Percentiles rank a stretch among this genome's conserved stretches.
Evolutionary conservation across 805 yeast species (phyloP).

Genomic region (Cephaloascus fragrans): DNA sequence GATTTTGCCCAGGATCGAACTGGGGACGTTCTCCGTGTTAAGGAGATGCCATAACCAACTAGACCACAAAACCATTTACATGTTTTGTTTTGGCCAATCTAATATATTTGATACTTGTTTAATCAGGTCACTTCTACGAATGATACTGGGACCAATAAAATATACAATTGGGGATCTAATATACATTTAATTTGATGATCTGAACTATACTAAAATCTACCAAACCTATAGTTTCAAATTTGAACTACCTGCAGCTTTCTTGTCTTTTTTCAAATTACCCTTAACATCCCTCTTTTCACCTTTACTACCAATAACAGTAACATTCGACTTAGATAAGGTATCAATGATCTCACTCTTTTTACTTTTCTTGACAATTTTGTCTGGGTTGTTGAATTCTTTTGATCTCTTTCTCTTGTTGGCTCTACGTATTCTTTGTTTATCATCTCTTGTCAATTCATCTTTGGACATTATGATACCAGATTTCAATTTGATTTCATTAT

Average conservation of each 20-base stretch:
- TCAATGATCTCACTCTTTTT: slow-evolving; percentile 57
- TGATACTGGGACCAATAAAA: too few relatives aligned
- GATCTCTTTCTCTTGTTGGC: slow-evolving; percentile 76
- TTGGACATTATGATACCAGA: slow-evolving; percentile 76
- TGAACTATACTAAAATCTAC: too few relatives aligned
- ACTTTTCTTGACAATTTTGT: slow-evolving; percentile 30
- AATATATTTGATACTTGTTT: too few relatives aligned
- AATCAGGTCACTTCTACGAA: too few relatives aligned
- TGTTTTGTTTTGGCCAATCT: too few relatives aligned
- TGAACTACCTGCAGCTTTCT: slow-evolving; percentile 4
- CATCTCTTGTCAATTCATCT: slow-evolving; percentile 75
- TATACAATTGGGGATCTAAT: too few relatives aligned
- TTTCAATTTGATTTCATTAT: slow-evolving; percentile 56
- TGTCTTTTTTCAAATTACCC: slow-evolving; percentile 51
- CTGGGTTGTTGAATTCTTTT: slow-evolving; percentile 30
- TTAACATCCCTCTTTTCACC: slow-evolving; percentile 68
- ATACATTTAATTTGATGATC: too few relatives aligned
- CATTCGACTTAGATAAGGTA: slow-evolving; percentile 62
- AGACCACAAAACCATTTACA: slow-evolving; percentile 93
- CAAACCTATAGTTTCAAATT: background rate
- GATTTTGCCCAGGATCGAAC: slow-evolving; percentile 99
- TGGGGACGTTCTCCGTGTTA: slow-evolving; percentile 99
- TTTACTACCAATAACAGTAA: slow-evolving; percentile 66
- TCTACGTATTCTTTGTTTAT: slow-evolving; percentile 78
- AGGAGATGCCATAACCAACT: slow-evolving; percentile 99